These are phyloP conservation scores for Emmonsiellopsis sp. DNA, from an alignment of 2,329 filamentous ascomycete genomes.

Conservation along the genomic window DNA sequence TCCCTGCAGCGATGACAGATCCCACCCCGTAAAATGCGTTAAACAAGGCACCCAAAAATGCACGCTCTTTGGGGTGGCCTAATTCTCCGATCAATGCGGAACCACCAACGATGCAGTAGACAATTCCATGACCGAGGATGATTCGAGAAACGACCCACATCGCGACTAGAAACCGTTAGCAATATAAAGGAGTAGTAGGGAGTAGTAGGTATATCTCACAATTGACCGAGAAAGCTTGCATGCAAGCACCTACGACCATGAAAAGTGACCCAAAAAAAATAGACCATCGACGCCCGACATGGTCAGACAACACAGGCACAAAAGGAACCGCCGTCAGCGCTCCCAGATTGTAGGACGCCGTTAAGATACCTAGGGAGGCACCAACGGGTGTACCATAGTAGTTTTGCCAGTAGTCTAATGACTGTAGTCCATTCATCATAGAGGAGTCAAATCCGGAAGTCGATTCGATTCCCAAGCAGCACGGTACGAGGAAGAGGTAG, in stretches of 20 bases:
- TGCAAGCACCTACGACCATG: constrained; percentile 39
- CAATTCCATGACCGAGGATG: constrained; percentile 49
- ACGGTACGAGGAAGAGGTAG: constrained; percentile 49
- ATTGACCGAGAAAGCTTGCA: constrained; percentile 29
- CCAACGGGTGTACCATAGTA: constrained; percentile 39
- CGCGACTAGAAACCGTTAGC: constrained; percentile 23
- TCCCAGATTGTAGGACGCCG: constrained; percentile 49
- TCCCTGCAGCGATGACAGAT: constrained; percentile 37
- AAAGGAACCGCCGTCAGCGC: constrained; percentile 48
- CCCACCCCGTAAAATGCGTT: constrained; percentile 42
- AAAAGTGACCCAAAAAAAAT: constrained; percentile 43
- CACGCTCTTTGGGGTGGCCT: constrained; percentile 41
- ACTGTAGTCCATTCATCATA: constrained; percentile 33
- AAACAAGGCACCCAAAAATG: constrained; percentile 40
- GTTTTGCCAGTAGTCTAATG: constrained; percentile 20
- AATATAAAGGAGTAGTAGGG: constrained; percentile 13
- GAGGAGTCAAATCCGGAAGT: constrained; percentile 48
- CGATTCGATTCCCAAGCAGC: constrained; percentile 51
- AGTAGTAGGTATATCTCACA: constrained; percentile 13
- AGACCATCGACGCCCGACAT: constrained; percentile 44
- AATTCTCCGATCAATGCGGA: constrained; percentile 48
- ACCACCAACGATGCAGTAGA: constrained; percentile 48
- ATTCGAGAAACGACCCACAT: constrained; percentile 52
- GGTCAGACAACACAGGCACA: constrained; percentile 45
- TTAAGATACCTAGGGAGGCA: constrained; percentile 43